Base-by-base conservation (phyloP, 306 rosid species). In the Canavalia ensiformis region DNA sequence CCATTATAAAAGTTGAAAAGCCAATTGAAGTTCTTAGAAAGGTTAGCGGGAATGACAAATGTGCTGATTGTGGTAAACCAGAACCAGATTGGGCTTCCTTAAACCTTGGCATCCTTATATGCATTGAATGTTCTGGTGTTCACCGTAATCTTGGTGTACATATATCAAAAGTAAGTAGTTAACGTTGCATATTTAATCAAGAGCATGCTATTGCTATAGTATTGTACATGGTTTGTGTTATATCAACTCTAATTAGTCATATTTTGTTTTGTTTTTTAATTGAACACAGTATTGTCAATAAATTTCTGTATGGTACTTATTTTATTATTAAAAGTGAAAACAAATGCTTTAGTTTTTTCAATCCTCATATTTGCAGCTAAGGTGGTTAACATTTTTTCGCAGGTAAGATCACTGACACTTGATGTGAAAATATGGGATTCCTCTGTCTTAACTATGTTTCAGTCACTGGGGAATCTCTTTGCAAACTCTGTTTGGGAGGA, bases 21-120 rank as follows among this genome's bases (percentile, higher is more conserved):
- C 92, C 92, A 62, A 83, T 91, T 79, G 92, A 91, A 7, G 65
- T 93, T 74, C 91, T 93, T 63, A 88, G 90, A 83, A 91, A 87
- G 79, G 94, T 93, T 37, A 12, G 90, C n/a, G 97, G 97, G 42
- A 93, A 93, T 81, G 97, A 91, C 77, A 89, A 78, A 73, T 93
- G 97, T 77, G 97, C 95, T 59, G 96, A 93, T 84, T 93, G 97
- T 72, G 94, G 92, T 68, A 89, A 93, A 31, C 88, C 97, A 72
- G 96, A 91, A 25, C 97, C 97, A 64, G 94, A 91, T 31, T 93
- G 97, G 97, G 97, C 97, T 79, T 93, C 97, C 86, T 86, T 93
- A 72, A 93, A 93, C 88, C 94, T 93, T 52, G 97, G 97, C 41
- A 81, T 91, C 79, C 91, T 93, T 59, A 42, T 93, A 81, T 93